Conservation (phyloP, 352 stramenopile genomes). For the Phytophthora idaei region DNA sequence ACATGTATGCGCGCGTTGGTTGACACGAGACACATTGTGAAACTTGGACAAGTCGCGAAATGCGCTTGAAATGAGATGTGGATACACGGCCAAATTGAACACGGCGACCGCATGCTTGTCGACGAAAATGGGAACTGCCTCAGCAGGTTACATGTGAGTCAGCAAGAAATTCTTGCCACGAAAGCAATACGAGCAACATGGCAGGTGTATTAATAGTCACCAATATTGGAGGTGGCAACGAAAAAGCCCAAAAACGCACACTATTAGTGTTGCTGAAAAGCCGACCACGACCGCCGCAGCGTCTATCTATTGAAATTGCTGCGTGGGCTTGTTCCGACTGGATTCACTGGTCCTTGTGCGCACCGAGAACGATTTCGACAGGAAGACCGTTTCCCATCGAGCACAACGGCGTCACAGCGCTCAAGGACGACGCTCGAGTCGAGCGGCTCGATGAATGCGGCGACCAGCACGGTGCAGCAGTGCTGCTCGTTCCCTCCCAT, state of each 20-base stretch:
- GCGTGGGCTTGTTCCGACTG: background rate
- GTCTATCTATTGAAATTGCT: background rate
- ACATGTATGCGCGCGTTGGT: background rate
- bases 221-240: no score
- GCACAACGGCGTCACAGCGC: conserved; percentile 1
- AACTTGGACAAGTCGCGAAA: conserved; percentile 21
- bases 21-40: background rate
- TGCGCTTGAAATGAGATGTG: background rate
- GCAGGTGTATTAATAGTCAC: no score
- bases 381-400: background rate
- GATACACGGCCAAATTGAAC: conserved; percentile 18
- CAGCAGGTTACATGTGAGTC: background rate
- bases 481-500: conserved; percentile 25
- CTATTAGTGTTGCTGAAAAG: background rate
- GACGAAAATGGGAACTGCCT: conserved; percentile 7
- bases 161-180: background rate
- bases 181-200: background rate
- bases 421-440: background rate
- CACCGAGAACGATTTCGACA: background rate
- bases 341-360: background rate
- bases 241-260: background rate
- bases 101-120: conserved; percentile 12
- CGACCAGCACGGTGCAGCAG: no score
- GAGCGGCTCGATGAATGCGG: background rate
- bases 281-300: background rate